These are phyloP conservation scores for Schwanniomyces occidentalis DNA, from an alignment of 805 yeast genomes.

Conservation along the genomic window DNA sequence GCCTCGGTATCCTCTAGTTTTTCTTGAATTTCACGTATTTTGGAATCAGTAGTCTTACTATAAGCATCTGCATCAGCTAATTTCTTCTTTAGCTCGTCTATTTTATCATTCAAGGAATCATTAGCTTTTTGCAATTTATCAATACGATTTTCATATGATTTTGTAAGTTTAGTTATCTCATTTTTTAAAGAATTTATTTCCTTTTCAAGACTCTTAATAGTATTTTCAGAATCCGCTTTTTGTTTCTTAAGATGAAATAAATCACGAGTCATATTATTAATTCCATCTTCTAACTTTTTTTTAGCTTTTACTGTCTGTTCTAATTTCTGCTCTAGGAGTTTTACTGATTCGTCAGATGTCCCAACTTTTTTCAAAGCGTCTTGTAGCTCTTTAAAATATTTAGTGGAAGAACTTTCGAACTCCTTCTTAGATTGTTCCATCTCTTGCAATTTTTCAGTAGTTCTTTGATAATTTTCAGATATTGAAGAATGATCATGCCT, in stretches of 20 bases:
- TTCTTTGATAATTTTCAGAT: slow-evolving; percentile 17
- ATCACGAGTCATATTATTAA: slow-evolving; percentile 88
- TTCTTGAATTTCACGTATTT: slow-evolving; percentile 18
- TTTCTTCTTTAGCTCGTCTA: slow-evolving; percentile 20
- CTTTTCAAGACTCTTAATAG: slow-evolving; percentile 43
- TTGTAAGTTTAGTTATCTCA: slow-evolving; percentile 34
- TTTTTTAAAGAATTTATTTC: slow-evolving; percentile 30
- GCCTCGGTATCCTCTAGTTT: slow-evolving; percentile 29
- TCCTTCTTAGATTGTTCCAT: slow-evolving; percentile 32
- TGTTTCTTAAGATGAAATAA: slow-evolving; percentile 63
- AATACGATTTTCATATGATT: slow-evolving; percentile 20
- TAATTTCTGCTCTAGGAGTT: slow-evolving; percentile 32
- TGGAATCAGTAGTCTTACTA: slow-evolving; percentile 17
- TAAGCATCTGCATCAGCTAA: slow-evolving; percentile 23
- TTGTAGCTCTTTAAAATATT: slow-evolving; percentile 32
- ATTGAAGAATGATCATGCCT: slow-evolving; percentile 20
- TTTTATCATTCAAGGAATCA: slow-evolving; percentile 22
- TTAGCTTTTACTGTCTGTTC: slow-evolving; percentile 42
- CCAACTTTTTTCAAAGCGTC: slow-evolving; percentile 26
- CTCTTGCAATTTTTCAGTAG: slow-evolving; percentile 19
- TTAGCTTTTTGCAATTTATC: slow-evolving; percentile 21
- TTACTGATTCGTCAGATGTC: slow-evolving; percentile 23
- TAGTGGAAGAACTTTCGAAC: slow-evolving; percentile 28
- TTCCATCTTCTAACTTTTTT: slow-evolving; percentile 77
- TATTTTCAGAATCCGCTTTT: slow-evolving; percentile 51